phyloP scores from a whole-genome alignment of 108 stramenopile species.

The Stephanodiscus minutulus region DNA sequence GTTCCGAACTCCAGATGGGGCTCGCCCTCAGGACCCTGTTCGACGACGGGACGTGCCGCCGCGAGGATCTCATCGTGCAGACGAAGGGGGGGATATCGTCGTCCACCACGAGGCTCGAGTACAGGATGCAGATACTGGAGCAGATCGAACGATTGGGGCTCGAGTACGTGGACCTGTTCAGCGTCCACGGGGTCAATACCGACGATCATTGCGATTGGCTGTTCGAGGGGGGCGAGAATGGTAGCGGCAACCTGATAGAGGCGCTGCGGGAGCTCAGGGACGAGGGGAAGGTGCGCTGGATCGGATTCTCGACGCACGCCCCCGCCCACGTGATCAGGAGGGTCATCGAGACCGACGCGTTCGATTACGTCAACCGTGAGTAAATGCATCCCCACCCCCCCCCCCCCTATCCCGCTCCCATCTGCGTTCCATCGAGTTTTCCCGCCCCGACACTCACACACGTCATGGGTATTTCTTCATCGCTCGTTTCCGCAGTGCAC shows the following conservation, averaged over 20 bases:
- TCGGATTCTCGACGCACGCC: slow-evolving; percentile 91
- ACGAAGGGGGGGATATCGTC: slow-evolving; percentile 70
- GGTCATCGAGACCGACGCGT: slow-evolving; percentile 73
- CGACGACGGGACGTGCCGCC: slow-evolving; percentile 57
- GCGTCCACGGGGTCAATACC: slow-evolving; percentile 85
- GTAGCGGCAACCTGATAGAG: slow-evolving; percentile 61
- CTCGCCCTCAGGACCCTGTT: slow-evolving; percentile 74
- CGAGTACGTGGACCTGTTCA: slow-evolving; percentile 87
- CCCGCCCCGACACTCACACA: no score
- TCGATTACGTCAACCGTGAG: slow-evolving; percentile 79
- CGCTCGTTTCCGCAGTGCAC: slow-evolving; percentile 51
- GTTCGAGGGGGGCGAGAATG: slow-evolving; percentile 59
- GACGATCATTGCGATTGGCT: slow-evolving; percentile 63
- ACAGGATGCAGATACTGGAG: slow-evolving; percentile 56
- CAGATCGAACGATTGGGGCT: slow-evolving; percentile 66
- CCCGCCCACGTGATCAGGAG: slow-evolving; percentile 67
- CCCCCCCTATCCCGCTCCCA: no score
- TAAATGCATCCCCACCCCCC: not conserved
- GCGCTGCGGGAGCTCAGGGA: slow-evolving; percentile 62
- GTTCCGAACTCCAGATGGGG: slow-evolving; percentile 80
- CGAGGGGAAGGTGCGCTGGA: slow-evolving; percentile 75
- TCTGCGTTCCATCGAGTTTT: no score
- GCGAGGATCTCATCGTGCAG: slow-evolving; percentile 89
- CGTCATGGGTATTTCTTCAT: no score
- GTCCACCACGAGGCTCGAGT: slow-evolving; percentile 49